phyloP scores from a whole-genome alignment of 257 asterid species.

The Fraxinus anomala region DNA sequence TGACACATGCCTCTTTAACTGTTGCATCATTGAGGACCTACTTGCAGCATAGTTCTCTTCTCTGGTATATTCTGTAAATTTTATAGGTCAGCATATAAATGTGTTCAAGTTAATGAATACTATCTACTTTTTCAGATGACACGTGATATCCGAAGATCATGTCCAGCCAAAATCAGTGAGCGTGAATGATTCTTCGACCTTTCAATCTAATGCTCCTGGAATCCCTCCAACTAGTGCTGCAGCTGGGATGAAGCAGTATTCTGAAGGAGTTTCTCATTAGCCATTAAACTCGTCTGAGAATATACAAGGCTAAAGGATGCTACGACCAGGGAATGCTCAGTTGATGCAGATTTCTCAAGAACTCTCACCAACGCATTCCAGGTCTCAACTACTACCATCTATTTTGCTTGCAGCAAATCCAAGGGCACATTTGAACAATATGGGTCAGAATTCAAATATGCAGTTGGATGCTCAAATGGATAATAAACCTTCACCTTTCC shows the following conservation, averaged over 20 bases:
- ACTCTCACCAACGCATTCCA: constrained; percentile 49
- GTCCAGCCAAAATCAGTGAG: constrained; percentile 65
- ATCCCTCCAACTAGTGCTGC: constrained; percentile 37
- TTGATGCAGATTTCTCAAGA: constrained; percentile 80
- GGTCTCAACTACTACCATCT: constrained; percentile 61
- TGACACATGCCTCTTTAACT: constrained; percentile 28
- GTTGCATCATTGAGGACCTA: constrained; percentile 85
- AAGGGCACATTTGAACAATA: constrained; percentile 57
- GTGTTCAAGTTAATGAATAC: not conserved
- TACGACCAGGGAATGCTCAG: constrained; percentile 66
- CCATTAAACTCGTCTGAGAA: constrained; percentile 51
- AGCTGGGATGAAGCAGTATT: constrained; percentile 65
- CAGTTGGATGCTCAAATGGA: constrained; percentile 62
- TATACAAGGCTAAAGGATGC: constrained; percentile 58
- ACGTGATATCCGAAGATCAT: constrained; percentile 58
- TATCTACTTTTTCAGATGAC: constrained; percentile 56
- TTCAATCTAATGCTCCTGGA: constrained; percentile 51
- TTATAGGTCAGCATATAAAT: not conserved
- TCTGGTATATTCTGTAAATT: constrained; percentile 52
- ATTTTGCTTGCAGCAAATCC: constrained; percentile 52
- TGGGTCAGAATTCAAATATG: constrained; percentile 65
- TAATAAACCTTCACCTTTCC: constrained; percentile 55
- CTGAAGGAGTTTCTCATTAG: constrained; percentile 55
- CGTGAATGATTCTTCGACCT: constrained; percentile 37
- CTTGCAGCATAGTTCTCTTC: constrained; percentile 76